Base-by-base conservation (phyloP, 2,329 filamentous ascomycete species). In the Arthrocladium fulminans region DNA sequence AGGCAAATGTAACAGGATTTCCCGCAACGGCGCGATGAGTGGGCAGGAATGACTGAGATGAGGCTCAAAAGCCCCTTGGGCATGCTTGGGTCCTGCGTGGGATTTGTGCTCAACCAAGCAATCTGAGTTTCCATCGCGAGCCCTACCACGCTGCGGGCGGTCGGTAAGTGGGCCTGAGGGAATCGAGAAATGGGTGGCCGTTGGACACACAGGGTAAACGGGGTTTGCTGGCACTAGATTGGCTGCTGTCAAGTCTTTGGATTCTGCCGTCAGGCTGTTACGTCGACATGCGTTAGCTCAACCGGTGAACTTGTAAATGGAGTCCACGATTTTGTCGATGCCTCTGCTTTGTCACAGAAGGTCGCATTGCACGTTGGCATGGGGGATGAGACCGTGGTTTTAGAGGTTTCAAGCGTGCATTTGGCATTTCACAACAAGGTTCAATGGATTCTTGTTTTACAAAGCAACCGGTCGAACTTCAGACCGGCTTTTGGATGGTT, bases 251-350 rank as follows among this genome's bases (percentile, higher is more conserved):
- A 12, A 8, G n/a, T n/a, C 37, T 15, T 42, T 7, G n/a, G 9
- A 5, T 35, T 35, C 17, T 5, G 32, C 17, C 10, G 32, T 35
- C 22, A 15, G 39, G 20, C 13, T 20, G 3, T 22, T 40, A 40
- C 20, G 39, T 42, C 8, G 22, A n/a, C 22, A n/a, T 22, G 39
- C 39, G 19, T 42, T 42, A 42, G 39, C 22, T n/a, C 39, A 42
- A 42, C 39, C 39, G 39, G 39, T 42, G 19, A 42, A 27, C n/a
- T 13, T 9, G n/a, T 35, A 5, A 9, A n/a, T 15, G n/a, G n/a
- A n/a, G n/a, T n/a, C n/a, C n/a, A n/a, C n/a, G n/a, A n/a, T n/a
- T n/a, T n/a, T n/a, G n/a, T n/a, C n/a, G n/a, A n/a, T n/a, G n/a
- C n/a, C n/a, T n/a, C n/a, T n/a, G n/a, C n/a, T n/a, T n/a, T n/a